Base-by-base conservation (phyloP, 495 filamentous ascomycete genomes). In the Hypoxylon fuscum region DNA sequence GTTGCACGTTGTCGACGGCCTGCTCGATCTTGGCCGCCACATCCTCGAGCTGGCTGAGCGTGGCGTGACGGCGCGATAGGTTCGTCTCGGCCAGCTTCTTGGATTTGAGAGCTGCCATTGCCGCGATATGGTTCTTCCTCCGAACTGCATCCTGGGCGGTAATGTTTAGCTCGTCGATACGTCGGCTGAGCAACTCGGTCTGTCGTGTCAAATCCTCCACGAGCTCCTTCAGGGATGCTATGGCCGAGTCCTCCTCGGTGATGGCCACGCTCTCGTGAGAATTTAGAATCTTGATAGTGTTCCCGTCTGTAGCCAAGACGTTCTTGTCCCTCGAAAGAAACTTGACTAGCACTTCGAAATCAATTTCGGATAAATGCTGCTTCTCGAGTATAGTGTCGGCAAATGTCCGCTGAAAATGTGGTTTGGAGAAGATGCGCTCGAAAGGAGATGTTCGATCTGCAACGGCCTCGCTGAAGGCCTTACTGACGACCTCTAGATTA, bases 1-100 rank as follows among this genome's bases (percentile, higher is more conserved):
- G 80, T 52, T 90, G 87, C 14, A 96, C 84, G 46, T 96, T 91
- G 66, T 90, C 90, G 1, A 85, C 81, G 1, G 95, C 96, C 72
- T 93, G 88, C 72, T 96, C 87, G 50, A 98, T 92, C 66, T 87
- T 89, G 7, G 77, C 70, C 49, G 89, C 89, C 0, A 96, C 87
- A 41, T 90, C 87, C 72, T 97, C 92, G 0, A 97, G 78, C 73
- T 96, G 92, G n/a, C 74, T 74, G 1, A 95, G 80, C 0, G 88
- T 89, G 8, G 86, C 86, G 18, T 86, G 80, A 2, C 92, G 87
- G 45, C 86, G 82, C 14, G 81, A 77, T 0, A 98, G 80, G 29
- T 84, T 88, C 6, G 82, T 77, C 68, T 96, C 92, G 20, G 86
- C 86, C 3, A 89, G 76, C 69, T 95, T 97, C 75, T 90, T 96